A percentile compares a stretch with the other conserved stretches of the same genome.
These are phyloP conservation scores for Xylaria palmicola DNA, from an alignment of 495 filamentous ascomycete species.

Conservation along the genomic window DNA sequence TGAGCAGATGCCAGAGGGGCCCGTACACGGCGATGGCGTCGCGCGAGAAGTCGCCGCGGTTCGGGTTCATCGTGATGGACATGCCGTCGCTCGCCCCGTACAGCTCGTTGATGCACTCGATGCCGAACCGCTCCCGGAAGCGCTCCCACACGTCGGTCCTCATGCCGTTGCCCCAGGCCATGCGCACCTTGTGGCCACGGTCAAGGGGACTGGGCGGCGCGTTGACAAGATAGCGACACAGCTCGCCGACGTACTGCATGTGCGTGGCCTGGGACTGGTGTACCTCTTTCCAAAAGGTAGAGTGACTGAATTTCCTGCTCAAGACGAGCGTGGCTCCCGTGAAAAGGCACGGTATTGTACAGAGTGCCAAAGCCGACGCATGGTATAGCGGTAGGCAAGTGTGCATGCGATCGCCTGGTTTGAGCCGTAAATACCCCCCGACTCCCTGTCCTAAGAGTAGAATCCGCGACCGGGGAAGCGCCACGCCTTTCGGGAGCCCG, in stretches of 20 bases:
- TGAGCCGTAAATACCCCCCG: slow-evolving; percentile 10
- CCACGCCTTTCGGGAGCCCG: slow-evolving; percentile 51
- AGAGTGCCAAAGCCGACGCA: slow-evolving; percentile 62
- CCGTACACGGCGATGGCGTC: slow-evolving; percentile 69
- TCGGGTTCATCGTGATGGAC: slow-evolving; percentile 50
- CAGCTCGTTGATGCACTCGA: slow-evolving; percentile 58
- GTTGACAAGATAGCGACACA: slow-evolving; percentile 71
- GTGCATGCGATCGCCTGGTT: slow-evolving; percentile 59
- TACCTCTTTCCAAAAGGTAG: slow-evolving; percentile 72
- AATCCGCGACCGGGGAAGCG: slow-evolving; percentile 26
- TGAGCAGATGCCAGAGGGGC: slow-evolving; percentile 47
- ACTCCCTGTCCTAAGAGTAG: slow-evolving; percentile 18
- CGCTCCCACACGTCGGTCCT: slow-evolving; percentile 72
- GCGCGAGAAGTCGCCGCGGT: slow-evolving; percentile 56
- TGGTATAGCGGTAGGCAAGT: slow-evolving; percentile 80
- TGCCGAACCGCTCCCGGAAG: slow-evolving; percentile 62
- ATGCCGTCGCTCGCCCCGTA: slow-evolving; percentile 66
- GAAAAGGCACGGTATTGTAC: slow-evolving; percentile 49
- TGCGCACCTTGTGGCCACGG: slow-evolving; percentile 59
- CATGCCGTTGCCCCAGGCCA: slow-evolving; percentile 75
- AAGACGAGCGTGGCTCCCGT: slow-evolving; percentile 62
- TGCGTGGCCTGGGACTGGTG: slow-evolving; percentile 63
- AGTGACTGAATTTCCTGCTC: slow-evolving; percentile 66
- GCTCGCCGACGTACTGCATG: slow-evolving; percentile 81
- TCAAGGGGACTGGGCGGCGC: slow-evolving; percentile 63